These are phyloP conservation scores for Colletotrichum simmondsii DNA, from an alignment of 2,329 filamentous ascomycete genomes.

Conservation along the genomic window DNA sequence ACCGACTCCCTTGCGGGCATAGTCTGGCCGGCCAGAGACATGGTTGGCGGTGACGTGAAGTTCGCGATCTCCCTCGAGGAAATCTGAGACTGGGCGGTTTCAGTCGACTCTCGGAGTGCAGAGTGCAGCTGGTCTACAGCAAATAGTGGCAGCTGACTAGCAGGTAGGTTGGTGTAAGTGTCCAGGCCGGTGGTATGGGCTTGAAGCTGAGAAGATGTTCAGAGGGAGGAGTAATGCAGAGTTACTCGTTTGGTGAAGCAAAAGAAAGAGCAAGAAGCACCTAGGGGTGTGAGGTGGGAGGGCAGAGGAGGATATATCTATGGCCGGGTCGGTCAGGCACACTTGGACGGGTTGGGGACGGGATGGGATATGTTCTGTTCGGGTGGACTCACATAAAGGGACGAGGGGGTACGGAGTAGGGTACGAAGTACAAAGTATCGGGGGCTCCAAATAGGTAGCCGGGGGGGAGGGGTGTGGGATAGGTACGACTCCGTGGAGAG, in stretches of 20 bases:
- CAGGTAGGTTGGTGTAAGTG: slow-evolving; percentile 20
- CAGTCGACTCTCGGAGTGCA: slow-evolving; percentile 11
- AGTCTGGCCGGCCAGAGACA: slow-evolving; percentile 35
- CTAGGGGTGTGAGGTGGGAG: slow-evolving; percentile 4
- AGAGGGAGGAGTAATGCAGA: not conserved
- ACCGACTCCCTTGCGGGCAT: slow-evolving; percentile 34
- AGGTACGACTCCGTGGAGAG: not conserved
- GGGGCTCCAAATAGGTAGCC: slow-evolving; percentile 29
- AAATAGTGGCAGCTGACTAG: not conserved
- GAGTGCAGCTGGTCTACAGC: slow-evolving; percentile 29
- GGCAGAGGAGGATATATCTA: slow-evolving; percentile 32
- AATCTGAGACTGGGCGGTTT: slow-evolving; percentile 32
- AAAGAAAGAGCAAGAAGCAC: not conserved
- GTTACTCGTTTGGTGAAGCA: not conserved
- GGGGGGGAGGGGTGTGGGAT: not conserved
- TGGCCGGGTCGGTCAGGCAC: slow-evolving; percentile 29
- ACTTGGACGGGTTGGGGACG: slow-evolving; percentile 2
- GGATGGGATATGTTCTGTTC: slow-evolving; percentile 12
- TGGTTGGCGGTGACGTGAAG: slow-evolving; percentile 26
- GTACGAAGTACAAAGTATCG: not conserved
- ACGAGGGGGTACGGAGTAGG: slow-evolving; percentile 7
- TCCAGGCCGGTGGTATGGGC: slow-evolving; percentile 9
- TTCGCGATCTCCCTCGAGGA: slow-evolving; percentile 27
- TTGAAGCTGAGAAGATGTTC: not conserved
- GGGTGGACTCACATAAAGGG: slow-evolving; percentile 19